Evolutionary conservation across 495 filamentous ascomycete species (phyloP), one percentile per base, ranked within the genome.

Genomic region (Gamarada debralockiae): DNA sequence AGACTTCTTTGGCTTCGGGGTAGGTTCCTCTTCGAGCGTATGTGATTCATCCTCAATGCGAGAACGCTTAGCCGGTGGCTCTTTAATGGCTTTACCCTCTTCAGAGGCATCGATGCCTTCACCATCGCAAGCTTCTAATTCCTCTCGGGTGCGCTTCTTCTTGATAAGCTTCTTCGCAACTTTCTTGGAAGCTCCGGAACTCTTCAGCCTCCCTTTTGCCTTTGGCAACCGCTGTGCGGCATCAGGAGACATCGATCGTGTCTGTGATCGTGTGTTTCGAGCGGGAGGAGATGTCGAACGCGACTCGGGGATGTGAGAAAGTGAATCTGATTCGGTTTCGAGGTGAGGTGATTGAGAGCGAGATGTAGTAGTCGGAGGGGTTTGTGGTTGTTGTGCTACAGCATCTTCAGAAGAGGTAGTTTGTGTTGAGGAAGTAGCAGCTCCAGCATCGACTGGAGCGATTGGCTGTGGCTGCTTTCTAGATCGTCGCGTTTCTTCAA

Each of bases 241-340:
- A 15, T n/a, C 18, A 39, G 41, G 31, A 23, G 47, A 50, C 5
- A 50, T 6, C 2, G n/a, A 20, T 13, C 31, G 47, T 13, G 47
- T 27, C 13, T 40, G n/a, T 31, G 45, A 34, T 31, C 45, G 45
- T 31, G 45, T 48, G 13, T 6, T 15, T 15, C 34, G 21, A 29
- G 22, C 33, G 2, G 52, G 45, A 12, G 52, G 52, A 39, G 52
- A 48, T 14, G 43, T 55, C 9, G 52, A 55, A 10, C 52, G 43
- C 18, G 52, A 55, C 42, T 55, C 52, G 21, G 37, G n/a, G 18
- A 23, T 21, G 18, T 17, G 33, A n/a, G 33, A 21, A 21, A 27
- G 25, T 15, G 48, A 42, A 9, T 55, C 43, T 31, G 51, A 53
- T 22, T 47, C 40, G 1, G 52, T 48, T 1, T 50, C 48, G 15